Conservation (phyloP, 352 stramenopile genomes). For the Phytophthora pini region DNA sequence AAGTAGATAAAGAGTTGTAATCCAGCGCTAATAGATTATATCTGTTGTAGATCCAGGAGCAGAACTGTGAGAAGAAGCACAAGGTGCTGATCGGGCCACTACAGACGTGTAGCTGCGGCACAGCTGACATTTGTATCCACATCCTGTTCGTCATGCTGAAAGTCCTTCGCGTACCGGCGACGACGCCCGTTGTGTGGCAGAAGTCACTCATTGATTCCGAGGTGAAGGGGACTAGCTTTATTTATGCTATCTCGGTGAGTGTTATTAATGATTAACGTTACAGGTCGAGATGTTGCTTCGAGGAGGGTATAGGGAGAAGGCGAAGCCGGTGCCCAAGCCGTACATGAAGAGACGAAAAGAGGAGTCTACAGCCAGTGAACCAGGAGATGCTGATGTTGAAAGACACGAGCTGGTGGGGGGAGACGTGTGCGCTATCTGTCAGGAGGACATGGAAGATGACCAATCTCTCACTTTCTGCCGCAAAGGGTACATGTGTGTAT, state of each 20-base stretch:
- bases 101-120: conserved; percentile 78
- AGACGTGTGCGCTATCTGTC: conserved; percentile 86
- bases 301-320: conserved; percentile 63
- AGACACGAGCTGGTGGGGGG: conserved; percentile 71
- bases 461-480: conserved; percentile 78
- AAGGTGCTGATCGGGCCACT: conserved; percentile 80
- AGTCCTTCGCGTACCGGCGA: conserved; percentile 72
- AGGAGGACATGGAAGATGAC: conserved; percentile 76
- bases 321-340: conserved; percentile 25
- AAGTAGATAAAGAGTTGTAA: not conserved
- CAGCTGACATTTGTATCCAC: conserved; percentile 81
- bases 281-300: conserved; percentile 74
- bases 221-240: conserved; percentile 26
- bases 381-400: conserved; percentile 34
- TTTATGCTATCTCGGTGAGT: not conserved
- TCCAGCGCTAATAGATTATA: not conserved
- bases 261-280: not conserved
- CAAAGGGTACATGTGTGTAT: conserved; percentile 72
- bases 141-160: conserved; percentile 91
- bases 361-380: conserved; percentile 17
- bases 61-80: conserved; percentile 73
- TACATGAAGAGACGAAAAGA: conserved; percentile 61
- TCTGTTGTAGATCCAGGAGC: conserved; percentile 68
- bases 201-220: conserved; percentile 88
- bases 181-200: conserved; percentile 81